Evolutionary conservation across 306 rosid species (phyloP), one percentile per base, ranked within the genome.

Genomic region (Vigna mungo): DNA sequence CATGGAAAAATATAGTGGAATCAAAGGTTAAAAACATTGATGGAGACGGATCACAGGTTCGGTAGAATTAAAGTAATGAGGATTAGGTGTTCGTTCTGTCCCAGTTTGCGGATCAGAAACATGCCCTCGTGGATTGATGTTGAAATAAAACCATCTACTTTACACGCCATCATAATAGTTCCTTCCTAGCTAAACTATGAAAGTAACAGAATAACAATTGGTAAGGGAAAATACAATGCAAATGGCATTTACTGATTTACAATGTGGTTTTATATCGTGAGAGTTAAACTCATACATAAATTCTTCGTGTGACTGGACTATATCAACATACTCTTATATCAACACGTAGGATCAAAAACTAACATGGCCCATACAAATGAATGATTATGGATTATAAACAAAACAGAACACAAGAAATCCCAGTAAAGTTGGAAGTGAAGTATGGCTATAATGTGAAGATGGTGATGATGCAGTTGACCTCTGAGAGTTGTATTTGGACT

Each of bases 391-490:
- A 76, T 65, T 76, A 87, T 18, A 77, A 78, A 69, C 78, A 36
- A 66, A 87, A 62, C 77, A 84, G 66, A 63, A 85, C 52, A 54
- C 69, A 54, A 69, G 82, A 78, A 68, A 76, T 61, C 56, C 76
- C 13, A 89, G 76, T 78, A 78, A 78, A 82, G 81, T 81, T 75
- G 68, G 71, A 68, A 80, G 81, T 72, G 81, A 80, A 46, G 68
- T 49, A 39, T 46, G 78, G 72, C 34, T 72, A 55, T 36, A 70
- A 79, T 54, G 80, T 63, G 78, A 78, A 34, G 75, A 82, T 52
- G 78, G 75, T 70, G 87, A 87, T 74, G 92, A 87, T 74, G 92
- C 79, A 36, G 37, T 74, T 75, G 96, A 90, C 13, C 77, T 68
- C 75, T 72, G 75, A 47, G 87, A 79, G 64, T 74, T 61, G 81